Evolutionary conservation across 1,139 yeast genomes (phyloP).

Genomic region (Oligophagozyma castellii): DNA sequence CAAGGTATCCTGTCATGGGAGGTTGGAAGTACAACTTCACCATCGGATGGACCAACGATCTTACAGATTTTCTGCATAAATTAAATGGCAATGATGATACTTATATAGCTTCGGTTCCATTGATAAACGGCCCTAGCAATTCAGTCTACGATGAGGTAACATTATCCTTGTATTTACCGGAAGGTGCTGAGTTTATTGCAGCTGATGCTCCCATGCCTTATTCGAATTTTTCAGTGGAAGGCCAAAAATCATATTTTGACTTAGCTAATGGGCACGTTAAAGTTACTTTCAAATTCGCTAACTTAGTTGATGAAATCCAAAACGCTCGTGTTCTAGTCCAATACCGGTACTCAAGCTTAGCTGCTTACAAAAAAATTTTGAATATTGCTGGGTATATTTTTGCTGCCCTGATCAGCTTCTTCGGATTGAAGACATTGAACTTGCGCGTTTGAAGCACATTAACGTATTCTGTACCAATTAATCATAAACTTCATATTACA

Average conservation of each 20-base stretch:
- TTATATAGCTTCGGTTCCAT: slow-evolving; percentile 54
- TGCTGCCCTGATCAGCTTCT: slow-evolving; percentile 45
- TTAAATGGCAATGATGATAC: slow-evolving; percentile 32
- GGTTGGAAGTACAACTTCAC: slow-evolving; percentile 96
- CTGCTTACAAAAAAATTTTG: slow-evolving; percentile 50
- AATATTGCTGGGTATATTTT: slow-evolving; percentile 54
- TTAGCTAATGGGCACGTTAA: slow-evolving; percentile 67
- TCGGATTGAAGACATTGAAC: slow-evolving; percentile 27
- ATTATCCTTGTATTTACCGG: slow-evolving; percentile 67
- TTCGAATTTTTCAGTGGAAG: slow-evolving; percentile 25
- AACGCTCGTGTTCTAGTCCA: slow-evolving; percentile 43
- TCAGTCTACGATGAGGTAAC: slow-evolving; percentile 50
- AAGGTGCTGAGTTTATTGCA: slow-evolving; percentile 57
- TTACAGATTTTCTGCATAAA: slow-evolving; percentile 39
- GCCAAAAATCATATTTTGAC: slow-evolving; percentile 61
- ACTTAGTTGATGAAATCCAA: slow-evolving; percentile 59
- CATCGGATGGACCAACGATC: slow-evolving; percentile 69
- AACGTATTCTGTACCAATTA: background rate
- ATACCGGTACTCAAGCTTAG: slow-evolving; percentile 45
- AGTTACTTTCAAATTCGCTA: slow-evolving; percentile 45
- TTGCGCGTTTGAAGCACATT: slow-evolving; percentile 6
- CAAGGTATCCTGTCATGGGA: slow-evolving; percentile 88
- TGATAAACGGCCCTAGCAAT: slow-evolving; percentile 61
- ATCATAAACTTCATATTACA: background rate
- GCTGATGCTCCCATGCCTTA: slow-evolving; percentile 45